Percentiles rank a stretch among this genome's conserved stretches.
These are phyloP conservation scores for Paramecium bursaria DNA, from an alignment of 73 alveolate species.

Conservation along the genomic window DNA sequence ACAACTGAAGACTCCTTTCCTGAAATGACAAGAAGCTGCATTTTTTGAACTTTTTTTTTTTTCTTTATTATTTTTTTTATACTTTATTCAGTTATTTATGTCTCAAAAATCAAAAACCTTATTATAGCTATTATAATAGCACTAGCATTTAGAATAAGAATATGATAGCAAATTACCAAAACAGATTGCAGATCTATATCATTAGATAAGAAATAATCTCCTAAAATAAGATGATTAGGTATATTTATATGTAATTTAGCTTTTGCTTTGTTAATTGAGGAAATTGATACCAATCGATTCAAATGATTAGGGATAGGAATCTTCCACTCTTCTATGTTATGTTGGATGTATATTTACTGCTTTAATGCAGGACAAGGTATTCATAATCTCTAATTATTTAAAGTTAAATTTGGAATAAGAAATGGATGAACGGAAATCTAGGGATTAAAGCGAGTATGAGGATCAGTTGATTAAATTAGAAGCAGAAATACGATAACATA, in stretches of 20 bases:
- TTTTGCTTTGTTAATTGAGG: conserved; percentile 21
- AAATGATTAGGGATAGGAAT: neutral
- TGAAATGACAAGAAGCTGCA: conserved; percentile 44
- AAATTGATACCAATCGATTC: conserved; percentile 31
- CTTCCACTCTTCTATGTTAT: conserved; percentile 39
- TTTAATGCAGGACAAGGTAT: conserved; percentile 44
- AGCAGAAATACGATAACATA: conserved; percentile 54
- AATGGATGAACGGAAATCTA: conserved; percentile 41
- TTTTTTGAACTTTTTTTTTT: conserved; percentile 11
- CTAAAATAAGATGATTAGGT: conserved; percentile 41
- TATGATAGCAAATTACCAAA: conserved; percentile 45
- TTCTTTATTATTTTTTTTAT: neutral
- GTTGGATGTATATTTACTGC: conserved; percentile 56
- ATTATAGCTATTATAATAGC: conserved; percentile 11
- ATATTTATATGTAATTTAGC: neutral
- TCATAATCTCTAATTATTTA: neutral
- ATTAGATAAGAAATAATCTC: conserved; percentile 17
- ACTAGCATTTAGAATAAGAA: conserved; percentile 35
- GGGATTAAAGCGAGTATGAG: conserved; percentile 50
- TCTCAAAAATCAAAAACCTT: conserved; percentile 58
- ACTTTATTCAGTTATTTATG: conserved; percentile 51
- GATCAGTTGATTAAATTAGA: conserved; percentile 41
- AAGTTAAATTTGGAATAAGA: conserved; percentile 59
- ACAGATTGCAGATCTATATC: conserved; percentile 35
- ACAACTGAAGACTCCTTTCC: neutral